phyloP scores from a whole-genome alignment of 352 stramenopile species.

The Phytophthora sp. region DNA sequence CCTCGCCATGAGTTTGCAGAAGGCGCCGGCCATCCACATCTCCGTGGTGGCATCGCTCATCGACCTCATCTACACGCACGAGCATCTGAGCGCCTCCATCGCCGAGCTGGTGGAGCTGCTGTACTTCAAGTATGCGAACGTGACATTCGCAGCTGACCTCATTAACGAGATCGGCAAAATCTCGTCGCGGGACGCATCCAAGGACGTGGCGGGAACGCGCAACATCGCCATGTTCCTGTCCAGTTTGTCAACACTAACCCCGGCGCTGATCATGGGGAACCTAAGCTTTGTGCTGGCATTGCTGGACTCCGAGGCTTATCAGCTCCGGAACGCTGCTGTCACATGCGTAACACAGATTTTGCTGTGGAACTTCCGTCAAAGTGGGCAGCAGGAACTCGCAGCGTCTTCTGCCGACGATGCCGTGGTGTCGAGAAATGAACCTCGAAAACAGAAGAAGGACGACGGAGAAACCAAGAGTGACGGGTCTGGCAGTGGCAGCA shows the following conservation, averaged over 20 bases:
- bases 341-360: slow-evolving; percentile 82
- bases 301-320: slow-evolving; percentile 79
- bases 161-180: slow-evolving; percentile 83
- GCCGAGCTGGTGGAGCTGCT: slow-evolving; percentile 71
- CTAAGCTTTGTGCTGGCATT: slow-evolving; percentile 79
- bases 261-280: slow-evolving; percentile 76
- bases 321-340: slow-evolving; percentile 74
- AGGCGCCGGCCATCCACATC: slow-evolving; percentile 71
- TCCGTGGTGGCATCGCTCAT: slow-evolving; percentile 75
- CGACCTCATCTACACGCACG: slow-evolving; percentile 75
- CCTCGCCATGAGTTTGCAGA: slow-evolving; percentile 62
- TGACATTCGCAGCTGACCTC: slow-evolving; percentile 67
- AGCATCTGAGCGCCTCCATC: slow-evolving; percentile 64
- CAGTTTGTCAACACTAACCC: slow-evolving; percentile 63
- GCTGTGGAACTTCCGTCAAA: slow-evolving; percentile 76
- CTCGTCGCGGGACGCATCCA: slow-evolving; percentile 69
- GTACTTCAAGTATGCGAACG: slow-evolving; percentile 65
- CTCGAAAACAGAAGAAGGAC: slow-evolving; percentile 18
- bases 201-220: slow-evolving; percentile 71
- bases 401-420: slow-evolving; percentile 14
- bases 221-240: slow-evolving; percentile 82
- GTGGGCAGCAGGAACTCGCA: slow-evolving; percentile 30
- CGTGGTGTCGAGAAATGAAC: slow-evolving; percentile 16
- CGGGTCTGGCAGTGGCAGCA: slow-evolving; percentile 28
- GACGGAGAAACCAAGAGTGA: slow-evolving; percentile 27